Percentiles rank a stretch among this genome's conserved stretches.
phyloP scores from a whole-genome alignment of 441 rosid genomes.

The Aleurites moluccanus region DNA sequence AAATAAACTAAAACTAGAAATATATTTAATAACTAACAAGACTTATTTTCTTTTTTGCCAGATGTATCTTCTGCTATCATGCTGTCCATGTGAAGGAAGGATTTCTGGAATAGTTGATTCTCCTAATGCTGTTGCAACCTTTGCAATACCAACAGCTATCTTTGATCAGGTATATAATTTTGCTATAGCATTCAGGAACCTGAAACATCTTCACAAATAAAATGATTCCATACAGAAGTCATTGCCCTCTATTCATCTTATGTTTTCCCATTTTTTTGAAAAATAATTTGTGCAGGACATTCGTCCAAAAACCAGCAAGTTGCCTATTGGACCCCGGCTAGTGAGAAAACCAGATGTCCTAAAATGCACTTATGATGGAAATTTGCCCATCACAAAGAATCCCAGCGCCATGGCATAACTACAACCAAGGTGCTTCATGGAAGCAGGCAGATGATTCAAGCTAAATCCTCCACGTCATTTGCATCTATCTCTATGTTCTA shows the following conservation, averaged over 20 bases:
- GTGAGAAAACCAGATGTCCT: slow-evolving; percentile 64
- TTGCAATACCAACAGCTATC: slow-evolving; percentile 80
- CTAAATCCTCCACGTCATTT: not conserved
- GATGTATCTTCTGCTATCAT: slow-evolving; percentile 79
- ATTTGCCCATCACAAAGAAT: slow-evolving; percentile 71
- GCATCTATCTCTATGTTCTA: too few species aligned
- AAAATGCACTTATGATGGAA: slow-evolving; percentile 68
- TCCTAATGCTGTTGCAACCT: slow-evolving; percentile 88
- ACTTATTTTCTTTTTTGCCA: slow-evolving; percentile 29
- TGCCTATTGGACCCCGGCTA: slow-evolving; percentile 54
- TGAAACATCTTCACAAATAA: not conserved
- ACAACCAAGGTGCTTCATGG: not conserved
- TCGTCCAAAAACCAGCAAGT: slow-evolving; percentile 54
- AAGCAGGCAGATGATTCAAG: not conserved
- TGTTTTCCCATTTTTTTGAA: not conserved
- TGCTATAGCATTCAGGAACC: not conserved
- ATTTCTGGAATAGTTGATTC: slow-evolving; percentile 90
- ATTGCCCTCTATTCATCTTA: not conserved
- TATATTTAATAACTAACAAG: not conserved
- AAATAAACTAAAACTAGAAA: not conserved
- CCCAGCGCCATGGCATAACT: slow-evolving; percentile 34
- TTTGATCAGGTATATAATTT: slow-evolving; percentile 67
- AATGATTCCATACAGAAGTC: not conserved
- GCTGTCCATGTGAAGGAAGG: slow-evolving; percentile 96
- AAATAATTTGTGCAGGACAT: slow-evolving; percentile 48